A percentile compares a stretch with the other conserved stretches of the same genome.
phyloP scores from a whole-genome alignment of 1,284 basidiomycete genomes.

The Cryptococcus floricola region DNA sequence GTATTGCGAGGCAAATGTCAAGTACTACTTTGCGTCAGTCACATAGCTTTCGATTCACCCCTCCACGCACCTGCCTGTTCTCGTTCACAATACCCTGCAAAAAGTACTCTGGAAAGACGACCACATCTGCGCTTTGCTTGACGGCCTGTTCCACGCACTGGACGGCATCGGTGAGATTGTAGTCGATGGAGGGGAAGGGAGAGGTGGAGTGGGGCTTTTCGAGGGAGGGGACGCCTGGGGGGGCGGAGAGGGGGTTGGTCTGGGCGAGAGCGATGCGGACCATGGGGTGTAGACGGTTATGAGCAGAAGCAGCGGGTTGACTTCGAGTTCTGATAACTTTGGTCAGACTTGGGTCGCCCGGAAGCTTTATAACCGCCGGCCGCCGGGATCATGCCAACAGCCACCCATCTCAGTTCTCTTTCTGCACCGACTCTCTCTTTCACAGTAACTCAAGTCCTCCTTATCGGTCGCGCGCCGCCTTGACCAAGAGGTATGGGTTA shows the following conservation, averaged over 20 bases:
- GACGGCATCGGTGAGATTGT: slow-evolving; percentile 28
- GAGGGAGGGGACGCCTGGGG: slow-evolving; percentile 13
- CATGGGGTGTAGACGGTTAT: neutral
- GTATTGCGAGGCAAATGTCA: slow-evolving; percentile 33
- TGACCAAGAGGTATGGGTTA: too few relatives aligned
- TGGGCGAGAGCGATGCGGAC: slow-evolving; percentile 44
- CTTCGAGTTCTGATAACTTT: too few relatives aligned
- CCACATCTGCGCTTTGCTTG: slow-evolving; percentile 31
- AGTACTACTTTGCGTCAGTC: slow-evolving; percentile 30
- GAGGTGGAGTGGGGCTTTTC: slow-evolving; percentile 18
- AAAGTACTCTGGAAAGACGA: slow-evolving; percentile 49
- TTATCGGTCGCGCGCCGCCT: too few relatives aligned
- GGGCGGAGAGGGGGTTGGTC: slow-evolving; percentile 30
- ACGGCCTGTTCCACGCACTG: slow-evolving; percentile 24
- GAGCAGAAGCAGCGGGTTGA: too few relatives aligned
- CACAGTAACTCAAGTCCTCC: too few relatives aligned
- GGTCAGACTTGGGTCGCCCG: too few relatives aligned
- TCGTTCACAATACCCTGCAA: slow-evolving; percentile 45
- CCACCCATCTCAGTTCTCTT: too few relatives aligned
- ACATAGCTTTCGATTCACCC: neutral
- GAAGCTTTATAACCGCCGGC: too few relatives aligned
- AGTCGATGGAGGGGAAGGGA: slow-evolving; percentile 30
- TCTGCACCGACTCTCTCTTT: too few relatives aligned
- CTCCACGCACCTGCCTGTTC: slow-evolving; percentile 33
- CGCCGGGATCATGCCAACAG: too few relatives aligned